Percentiles rank a stretch among this genome's conserved stretches.
These are phyloP conservation scores for Alnus rubra DNA, from an alignment of 306 rosid species.

Conservation along the genomic window DNA sequence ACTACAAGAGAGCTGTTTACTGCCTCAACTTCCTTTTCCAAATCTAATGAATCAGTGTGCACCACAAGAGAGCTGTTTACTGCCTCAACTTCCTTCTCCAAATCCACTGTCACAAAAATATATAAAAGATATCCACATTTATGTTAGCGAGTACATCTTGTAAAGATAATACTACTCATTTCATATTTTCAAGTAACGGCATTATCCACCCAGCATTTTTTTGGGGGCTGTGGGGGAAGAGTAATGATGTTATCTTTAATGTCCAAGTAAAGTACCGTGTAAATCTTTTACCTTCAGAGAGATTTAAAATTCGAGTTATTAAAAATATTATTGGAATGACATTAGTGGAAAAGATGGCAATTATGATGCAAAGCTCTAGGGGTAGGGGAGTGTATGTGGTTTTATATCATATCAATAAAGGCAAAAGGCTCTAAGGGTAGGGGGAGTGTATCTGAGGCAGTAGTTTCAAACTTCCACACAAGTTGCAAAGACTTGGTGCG, in stretches of 20 bases:
- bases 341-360: background rate
- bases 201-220: background rate
- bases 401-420: too few relatives aligned
- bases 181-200: background rate
- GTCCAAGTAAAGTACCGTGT: too few relatives aligned
- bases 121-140: conserved; percentile 26
- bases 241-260: too few relatives aligned
- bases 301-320: too few relatives aligned
- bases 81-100: conserved; percentile 50
- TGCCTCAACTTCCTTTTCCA: too few relatives aligned
- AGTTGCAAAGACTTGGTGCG: background rate
- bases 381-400: too few relatives aligned
- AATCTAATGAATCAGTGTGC: too few relatives aligned
- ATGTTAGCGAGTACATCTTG: conserved; percentile 15
- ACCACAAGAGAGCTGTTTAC: conserved; percentile 45
- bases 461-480: background rate
- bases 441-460: background rate
- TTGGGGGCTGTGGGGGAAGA: too few relatives aligned
- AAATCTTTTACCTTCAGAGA: too few relatives aligned
- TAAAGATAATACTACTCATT: background rate
- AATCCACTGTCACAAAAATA: conserved; percentile 53
- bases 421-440: too few relatives aligned
- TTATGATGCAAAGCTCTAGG: background rate
- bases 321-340: too few relatives aligned
- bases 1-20: too few relatives aligned